Evolutionary conservation across 331 rosid genomes (phyloP), one percentile per base, ranked within the genome.

Genomic region (Quercus phellos): DNA sequence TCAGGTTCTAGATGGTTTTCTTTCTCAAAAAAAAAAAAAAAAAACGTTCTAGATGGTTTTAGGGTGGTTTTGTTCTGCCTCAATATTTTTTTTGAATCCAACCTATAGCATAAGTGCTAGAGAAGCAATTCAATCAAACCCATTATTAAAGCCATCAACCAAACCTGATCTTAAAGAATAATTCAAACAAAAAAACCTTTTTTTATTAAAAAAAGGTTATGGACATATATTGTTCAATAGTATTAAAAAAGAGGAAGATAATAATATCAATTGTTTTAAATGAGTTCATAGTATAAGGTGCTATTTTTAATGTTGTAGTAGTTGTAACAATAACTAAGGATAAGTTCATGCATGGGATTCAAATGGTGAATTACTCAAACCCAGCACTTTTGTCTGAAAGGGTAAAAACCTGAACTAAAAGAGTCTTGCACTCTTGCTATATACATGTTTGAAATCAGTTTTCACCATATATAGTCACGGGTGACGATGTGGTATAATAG

Each of bases 161-260:
- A 34, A 17, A 22, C 68, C 71, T 13, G 70, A 30, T 54, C 21
- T 46, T 55, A 9, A 71, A 63, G 71, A 75, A 83, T 43, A 70
- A 71, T 79, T 79, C 84, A 84, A 83, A 72, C 77, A 55, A 29
- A 5, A 64, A 70, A 18, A 24, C 26, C 53, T 11, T 46, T 75
- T 17, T 24, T 4, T 69, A 46, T 16, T 55, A 64, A 59, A n/a
- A n/a, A 2, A 51, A 14, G 32, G 5, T 27, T 73, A 26, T 22
- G 61, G 74, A 74, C 74, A 50, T 58, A 71, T 63, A 64, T 76
- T 35, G 76, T 18, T 72, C 50, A 5, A 19, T 54, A 30, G 9
- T 17, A 16, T 63, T 63, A 63, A 16, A 30, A 16, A 30, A 16
- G 46, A 38, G 11, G 46, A 38, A 38, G 46, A 38, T 38, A 38